Conservation (phyloP, 2,329 filamentous ascomycete genomes). For the Aspergillus niger region DNA sequence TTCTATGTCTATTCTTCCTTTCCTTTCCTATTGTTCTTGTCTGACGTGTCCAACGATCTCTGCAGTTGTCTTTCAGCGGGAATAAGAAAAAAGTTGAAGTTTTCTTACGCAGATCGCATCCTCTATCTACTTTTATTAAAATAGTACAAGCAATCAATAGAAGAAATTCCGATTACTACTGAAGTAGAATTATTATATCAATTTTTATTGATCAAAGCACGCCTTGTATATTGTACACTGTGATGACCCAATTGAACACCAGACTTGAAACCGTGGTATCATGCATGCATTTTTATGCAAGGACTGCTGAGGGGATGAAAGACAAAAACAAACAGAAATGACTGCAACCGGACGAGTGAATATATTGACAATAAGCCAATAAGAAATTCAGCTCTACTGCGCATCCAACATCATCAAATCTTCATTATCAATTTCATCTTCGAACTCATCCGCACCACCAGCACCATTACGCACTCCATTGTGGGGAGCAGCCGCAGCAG, state of each 20-base stretch:
- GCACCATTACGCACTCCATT: constrained; percentile 22
- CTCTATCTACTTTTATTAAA: constrained; percentile 12
- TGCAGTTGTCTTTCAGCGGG: constrained; percentile 42
- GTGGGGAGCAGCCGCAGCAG: constrained; percentile 9
- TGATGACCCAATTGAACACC: constrained; percentile 21
- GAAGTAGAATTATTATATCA: background rate
- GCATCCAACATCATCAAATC: constrained; percentile 47
- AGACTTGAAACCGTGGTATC: constrained; percentile 23
- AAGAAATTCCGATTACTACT: background rate
- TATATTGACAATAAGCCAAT: no score
- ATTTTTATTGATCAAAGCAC: background rate
- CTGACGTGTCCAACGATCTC: constrained; percentile 40
- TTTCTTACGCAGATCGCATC: constrained; percentile 36
- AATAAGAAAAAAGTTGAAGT: constrained; percentile 34
- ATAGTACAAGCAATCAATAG: constrained; percentile 16
- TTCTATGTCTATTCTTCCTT: background rate
- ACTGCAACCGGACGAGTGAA: background rate
- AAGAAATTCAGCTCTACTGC: constrained; percentile 22
- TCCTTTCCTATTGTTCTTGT: constrained; percentile 11
- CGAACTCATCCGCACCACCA: constrained; percentile 39
- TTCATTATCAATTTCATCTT: constrained; percentile 45
- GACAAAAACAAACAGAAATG: background rate
- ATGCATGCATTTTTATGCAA: constrained; percentile 27
- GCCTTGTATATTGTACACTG: constrained; percentile 7
- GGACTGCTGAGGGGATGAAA: constrained; percentile 20